Conservation (phyloP, 2,329 filamentous ascomycete genomes). For the Sporothrix humicola region DNA sequence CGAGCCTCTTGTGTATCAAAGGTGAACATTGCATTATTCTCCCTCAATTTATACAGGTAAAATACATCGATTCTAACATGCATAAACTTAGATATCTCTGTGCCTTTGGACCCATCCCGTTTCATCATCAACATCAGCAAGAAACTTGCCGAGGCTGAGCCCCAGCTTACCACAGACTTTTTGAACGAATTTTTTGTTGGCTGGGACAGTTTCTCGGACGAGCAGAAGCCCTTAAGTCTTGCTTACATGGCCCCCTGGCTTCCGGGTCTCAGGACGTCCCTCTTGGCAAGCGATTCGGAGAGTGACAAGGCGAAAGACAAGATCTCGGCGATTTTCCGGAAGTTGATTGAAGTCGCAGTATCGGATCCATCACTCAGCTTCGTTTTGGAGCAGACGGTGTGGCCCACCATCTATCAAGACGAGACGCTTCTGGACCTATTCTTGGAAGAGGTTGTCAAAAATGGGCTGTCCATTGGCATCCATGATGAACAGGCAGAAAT, state of each 20-base stretch:
- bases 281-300: constrained; percentile 64
- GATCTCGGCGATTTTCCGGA: constrained; percentile 66
- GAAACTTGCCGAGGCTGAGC: constrained; percentile 66
- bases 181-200: constrained; percentile 75
- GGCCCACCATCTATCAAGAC: constrained; percentile 68
- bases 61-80: background rate
- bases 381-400: constrained; percentile 68
- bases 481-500: constrained; percentile 65
- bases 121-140: constrained; percentile 71
- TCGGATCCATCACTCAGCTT: constrained; percentile 64
- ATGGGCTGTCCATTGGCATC: constrained; percentile 61
- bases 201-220: constrained; percentile 71
- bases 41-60: background rate
- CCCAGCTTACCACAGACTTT: constrained; percentile 71
- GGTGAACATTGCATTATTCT: constrained; percentile 47
- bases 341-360: constrained; percentile 69
- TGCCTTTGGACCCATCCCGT: constrained; percentile 66
- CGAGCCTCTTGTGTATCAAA: constrained; percentile 66
- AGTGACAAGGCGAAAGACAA: constrained; percentile 71
- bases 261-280: constrained; percentile 62
- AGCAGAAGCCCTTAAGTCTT: constrained; percentile 69
- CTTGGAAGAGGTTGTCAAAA: constrained; percentile 69
- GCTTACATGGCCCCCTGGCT: constrained; percentile 75
- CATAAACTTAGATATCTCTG: constrained; percentile 59
- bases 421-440: constrained; percentile 70